phyloP scores from a whole-genome alignment of 1,284 basidiomycete genomes.

The Leccinum fallax region DNA sequence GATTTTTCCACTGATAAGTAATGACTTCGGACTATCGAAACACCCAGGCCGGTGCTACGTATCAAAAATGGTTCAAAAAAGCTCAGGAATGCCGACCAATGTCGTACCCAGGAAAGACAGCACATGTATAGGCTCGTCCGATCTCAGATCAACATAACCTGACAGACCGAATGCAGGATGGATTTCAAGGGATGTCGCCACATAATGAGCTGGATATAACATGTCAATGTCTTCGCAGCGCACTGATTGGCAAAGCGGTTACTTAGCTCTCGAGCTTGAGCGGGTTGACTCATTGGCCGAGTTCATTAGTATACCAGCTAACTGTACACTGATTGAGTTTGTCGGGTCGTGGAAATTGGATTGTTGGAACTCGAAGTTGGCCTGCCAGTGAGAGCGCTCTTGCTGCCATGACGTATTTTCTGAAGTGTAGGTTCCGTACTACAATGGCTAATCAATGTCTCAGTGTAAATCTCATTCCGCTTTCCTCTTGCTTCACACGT shows the following conservation, averaged over 20 bases:
- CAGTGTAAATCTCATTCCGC: background rate
- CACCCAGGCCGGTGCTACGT: too few species aligned
- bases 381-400: background rate
- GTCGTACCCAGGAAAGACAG: too few species aligned
- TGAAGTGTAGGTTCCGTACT: background rate
- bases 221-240: background rate
- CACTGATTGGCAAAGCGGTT: background rate
- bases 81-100: background rate
- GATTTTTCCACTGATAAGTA: background rate
- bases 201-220: too few species aligned
- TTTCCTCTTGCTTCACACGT: slow-evolving; percentile 34
- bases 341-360: background rate
- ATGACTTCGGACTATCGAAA: too few species aligned
- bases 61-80: background rate
- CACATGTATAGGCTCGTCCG: too few species aligned
- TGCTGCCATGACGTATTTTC: background rate
- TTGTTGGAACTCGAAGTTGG: background rate
- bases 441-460: background rate
- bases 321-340: background rate
- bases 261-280: background rate
- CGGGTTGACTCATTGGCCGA: background rate
- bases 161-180: too few species aligned
- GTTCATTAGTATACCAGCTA: background rate
- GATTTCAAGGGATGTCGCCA: too few species aligned
- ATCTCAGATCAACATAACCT: too few species aligned